A percentile compares a stretch with the other conserved stretches of the same genome.
These are phyloP conservation scores for Trichoderma arundinaceum DNA, from an alignment of 2,329 filamentous ascomycete species.

Conservation along the genomic window DNA sequence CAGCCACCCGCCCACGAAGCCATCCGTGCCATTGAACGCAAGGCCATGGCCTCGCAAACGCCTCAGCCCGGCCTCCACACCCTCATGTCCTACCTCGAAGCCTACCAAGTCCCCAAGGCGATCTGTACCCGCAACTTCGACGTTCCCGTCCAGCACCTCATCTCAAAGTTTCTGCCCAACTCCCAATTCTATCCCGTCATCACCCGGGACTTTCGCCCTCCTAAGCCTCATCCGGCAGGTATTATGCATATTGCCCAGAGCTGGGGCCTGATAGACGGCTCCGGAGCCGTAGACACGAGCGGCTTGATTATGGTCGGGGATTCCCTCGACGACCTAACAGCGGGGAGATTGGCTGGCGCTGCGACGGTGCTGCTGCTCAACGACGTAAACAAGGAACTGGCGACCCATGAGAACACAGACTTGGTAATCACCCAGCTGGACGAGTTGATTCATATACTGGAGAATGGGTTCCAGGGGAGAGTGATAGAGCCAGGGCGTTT, in stretches of 20 bases:
- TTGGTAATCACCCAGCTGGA: conserved; percentile 73
- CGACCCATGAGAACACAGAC: conserved; percentile 76
- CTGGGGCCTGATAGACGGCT: conserved; percentile 66
- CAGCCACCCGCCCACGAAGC: conserved; percentile 71
- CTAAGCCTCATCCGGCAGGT: conserved; percentile 87
- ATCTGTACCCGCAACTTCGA: conserved; percentile 97
- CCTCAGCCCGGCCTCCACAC: conserved; percentile 79
- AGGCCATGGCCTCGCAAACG: conserved; percentile 78
- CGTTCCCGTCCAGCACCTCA: conserved; percentile 73
- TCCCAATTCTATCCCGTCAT: conserved; percentile 78
- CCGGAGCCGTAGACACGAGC: conserved; percentile 49
- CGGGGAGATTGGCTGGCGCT: conserved; percentile 80
- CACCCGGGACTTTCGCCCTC: conserved; percentile 80
- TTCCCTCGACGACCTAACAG: conserved; percentile 90
- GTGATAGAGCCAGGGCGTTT: conserved; percentile 34
- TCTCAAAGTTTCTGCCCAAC: conserved; percentile 73
- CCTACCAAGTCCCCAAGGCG: conserved; percentile 70
- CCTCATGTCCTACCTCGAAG: conserved; percentile 84
- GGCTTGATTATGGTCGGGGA: conserved; percentile 72
- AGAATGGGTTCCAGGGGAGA: conserved; percentile 71
- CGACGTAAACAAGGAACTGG: conserved; percentile 75
- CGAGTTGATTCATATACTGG: conserved; percentile 76
- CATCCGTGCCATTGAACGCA: conserved; percentile 79
- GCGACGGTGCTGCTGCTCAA: conserved; percentile 89
- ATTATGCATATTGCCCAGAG: conserved; percentile 81